Base-by-base conservation (phyloP, 2,329 filamentous ascomycete species). In the Xylariaceae sp. region DNA sequence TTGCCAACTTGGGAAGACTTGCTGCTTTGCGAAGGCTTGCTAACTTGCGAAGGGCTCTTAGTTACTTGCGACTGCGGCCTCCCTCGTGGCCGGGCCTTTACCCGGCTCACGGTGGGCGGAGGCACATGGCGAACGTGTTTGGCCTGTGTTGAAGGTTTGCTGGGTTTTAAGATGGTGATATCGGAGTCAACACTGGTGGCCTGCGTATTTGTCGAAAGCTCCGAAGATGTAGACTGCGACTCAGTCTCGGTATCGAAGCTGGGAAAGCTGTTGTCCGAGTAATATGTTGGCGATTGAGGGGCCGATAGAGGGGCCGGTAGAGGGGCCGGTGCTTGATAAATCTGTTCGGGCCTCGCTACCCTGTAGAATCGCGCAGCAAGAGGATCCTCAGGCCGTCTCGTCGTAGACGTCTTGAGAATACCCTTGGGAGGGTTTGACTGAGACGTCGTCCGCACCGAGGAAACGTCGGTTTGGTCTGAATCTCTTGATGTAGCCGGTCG, bases 161-260 rank as follows among this genome's bases (percentile, higher is more conserved):
- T 60, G 32, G 63, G 52, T 37, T 37, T 37, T 37, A 10, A 37
- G 2, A 59, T 52, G 19, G 61, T 64, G 48, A 49, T 54, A 51
- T 69, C 70, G 7, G 73, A 75, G 54, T 67, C 64, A 40, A 75
- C 70, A 20, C 71, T 75, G 6, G 74, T 75, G 29, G 73, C 73
- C 47, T 75, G 66, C 2, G 74, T 76, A 59, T 70, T 75, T 47
- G 69, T 59, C 6, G 73, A 75, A 32, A 75, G 67, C 20, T 74
- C 72, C 0, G 73, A 75, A 0, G 69, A 70, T 9, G 67, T 67
- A 6, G 72, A 74, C 48, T 72, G 70, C 19, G 73, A 71, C 53
- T 75, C 73, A 10, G 72, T 74, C 51, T 74, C 72, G 3, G 62
- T 60, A 26, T 74, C 69, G 51, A 63, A 69, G 46, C 59, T 67